phyloP scores from a whole-genome alignment of 1,139 yeast genomes.

The Suhomyces yuchorum region DNA sequence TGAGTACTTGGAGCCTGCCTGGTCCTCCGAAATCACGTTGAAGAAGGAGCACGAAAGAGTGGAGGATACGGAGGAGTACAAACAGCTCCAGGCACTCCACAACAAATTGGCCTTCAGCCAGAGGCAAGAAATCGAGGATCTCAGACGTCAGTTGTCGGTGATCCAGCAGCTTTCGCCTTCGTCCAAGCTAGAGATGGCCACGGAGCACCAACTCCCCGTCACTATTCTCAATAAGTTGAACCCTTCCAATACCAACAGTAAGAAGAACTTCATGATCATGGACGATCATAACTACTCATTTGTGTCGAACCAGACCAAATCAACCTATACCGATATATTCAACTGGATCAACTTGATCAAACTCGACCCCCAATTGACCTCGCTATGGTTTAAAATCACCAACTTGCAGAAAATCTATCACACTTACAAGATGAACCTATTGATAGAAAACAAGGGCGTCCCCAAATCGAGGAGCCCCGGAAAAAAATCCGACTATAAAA shows the following conservation, averaged over 20 bases:
- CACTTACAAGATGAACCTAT: conserved; percentile 35
- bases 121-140: conserved; percentile 38
- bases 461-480: conserved; percentile 7
- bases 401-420: conserved; percentile 46
- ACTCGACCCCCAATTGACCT: conserved; percentile 45
- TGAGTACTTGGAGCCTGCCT: conserved; percentile 45
- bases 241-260: conserved; percentile 16
- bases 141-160: conserved; percentile 35
- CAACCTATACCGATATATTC: conserved; percentile 27
- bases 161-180: conserved; percentile 28
- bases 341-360: conserved; percentile 46
- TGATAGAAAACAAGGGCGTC: conserved; percentile 14
- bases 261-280: conserved; percentile 24
- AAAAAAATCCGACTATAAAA: conserved; percentile 17
- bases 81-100: conserved; percentile 23
- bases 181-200: neutral
- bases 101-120: conserved; percentile 30
- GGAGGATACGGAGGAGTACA: conserved; percentile 26
- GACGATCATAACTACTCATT: conserved; percentile 22
- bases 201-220: conserved; percentile 11
- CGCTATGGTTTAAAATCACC: conserved; percentile 45
- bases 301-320: conserved; percentile 8
- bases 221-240: conserved; percentile 25
- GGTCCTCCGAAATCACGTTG: conserved; percentile 25
- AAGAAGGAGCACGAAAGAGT: conserved; percentile 11